phyloP scores from a whole-genome alignment of 2,329 filamentous ascomycete species.

The Gremmenia infestans region DNA sequence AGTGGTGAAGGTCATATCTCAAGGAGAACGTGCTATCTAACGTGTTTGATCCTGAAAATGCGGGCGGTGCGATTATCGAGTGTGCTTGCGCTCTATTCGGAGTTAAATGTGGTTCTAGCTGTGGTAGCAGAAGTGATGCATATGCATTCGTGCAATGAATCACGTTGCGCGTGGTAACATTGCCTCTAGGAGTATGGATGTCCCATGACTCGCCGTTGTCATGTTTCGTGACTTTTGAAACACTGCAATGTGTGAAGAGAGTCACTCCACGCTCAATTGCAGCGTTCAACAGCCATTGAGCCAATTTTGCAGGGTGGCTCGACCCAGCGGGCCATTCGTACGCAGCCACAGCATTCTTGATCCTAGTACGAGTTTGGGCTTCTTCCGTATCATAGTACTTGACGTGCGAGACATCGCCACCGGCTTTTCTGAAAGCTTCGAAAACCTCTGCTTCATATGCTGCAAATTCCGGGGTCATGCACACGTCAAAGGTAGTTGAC shows the following conservation, averaged over 20 bases:
- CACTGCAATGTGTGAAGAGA: conserved; percentile 41
- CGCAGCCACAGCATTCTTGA: conserved; percentile 37
- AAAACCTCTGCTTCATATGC: conserved; percentile 39
- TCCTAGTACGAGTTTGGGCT: conserved; percentile 34
- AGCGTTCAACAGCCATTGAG: conserved; percentile 41
- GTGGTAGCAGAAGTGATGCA: conserved; percentile 34
- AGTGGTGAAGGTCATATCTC: conserved; percentile 41
- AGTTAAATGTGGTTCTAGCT: conserved; percentile 33
- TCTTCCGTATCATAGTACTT: conserved; percentile 37
- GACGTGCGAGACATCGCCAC: conserved; percentile 41
- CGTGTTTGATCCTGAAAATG: conserved; percentile 32
- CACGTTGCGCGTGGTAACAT: conserved; percentile 27
- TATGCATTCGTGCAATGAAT: conserved; percentile 40
- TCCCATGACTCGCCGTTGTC: conserved; percentile 27
- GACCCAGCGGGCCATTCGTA: conserved; percentile 48
- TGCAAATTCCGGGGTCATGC: conserved; percentile 43
- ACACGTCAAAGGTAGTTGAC: conserved; percentile 44
- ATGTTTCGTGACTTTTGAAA: conserved; percentile 25
- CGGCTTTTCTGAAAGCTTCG: conserved; percentile 36
- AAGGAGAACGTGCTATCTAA: conserved; percentile 40
- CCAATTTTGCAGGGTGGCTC: conserved; percentile 44
- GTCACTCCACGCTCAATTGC: conserved; percentile 35
- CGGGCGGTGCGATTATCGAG: conserved; percentile 36
- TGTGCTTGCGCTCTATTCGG: conserved; percentile 43
- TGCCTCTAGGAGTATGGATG: conserved; percentile 33